Evolutionary conservation across 768 basidiomycete species (phyloP).

Genomic region (Tubosaeta sp.): DNA sequence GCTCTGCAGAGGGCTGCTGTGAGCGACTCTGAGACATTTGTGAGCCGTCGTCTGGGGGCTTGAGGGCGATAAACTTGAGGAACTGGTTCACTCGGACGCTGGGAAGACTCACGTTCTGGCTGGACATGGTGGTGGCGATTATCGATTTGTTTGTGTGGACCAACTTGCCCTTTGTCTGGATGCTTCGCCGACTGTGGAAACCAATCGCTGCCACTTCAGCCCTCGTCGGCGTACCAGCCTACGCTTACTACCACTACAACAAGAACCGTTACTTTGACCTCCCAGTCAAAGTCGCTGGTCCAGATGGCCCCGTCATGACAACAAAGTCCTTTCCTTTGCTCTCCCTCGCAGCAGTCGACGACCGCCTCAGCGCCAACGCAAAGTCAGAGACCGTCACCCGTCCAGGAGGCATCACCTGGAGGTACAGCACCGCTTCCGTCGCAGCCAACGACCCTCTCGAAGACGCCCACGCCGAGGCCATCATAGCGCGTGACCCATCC

Average conservation of each 20-base stretch:
- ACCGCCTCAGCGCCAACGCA: conserved; percentile 54
- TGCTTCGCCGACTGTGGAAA: conserved; percentile 68
- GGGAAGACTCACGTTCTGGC: not conserved
- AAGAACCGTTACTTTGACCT: conserved; percentile 56
- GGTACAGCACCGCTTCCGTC: conserved; percentile 72
- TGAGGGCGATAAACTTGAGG: not conserved
- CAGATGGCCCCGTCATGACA: conserved; percentile 56
- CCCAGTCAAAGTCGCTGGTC: conserved; percentile 45
- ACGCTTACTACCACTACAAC: conserved; percentile 50
- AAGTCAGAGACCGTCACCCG: conserved; percentile 41
- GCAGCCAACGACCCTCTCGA: conserved; percentile 90
- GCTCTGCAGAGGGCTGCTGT: conserved; percentile 35
- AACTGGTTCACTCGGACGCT: not conserved
- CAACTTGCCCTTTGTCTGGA: conserved; percentile 23
- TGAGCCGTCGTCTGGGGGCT: conserved; percentile 9
- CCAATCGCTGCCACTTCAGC: conserved; percentile 54
- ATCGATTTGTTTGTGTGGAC: conserved; percentile 5
- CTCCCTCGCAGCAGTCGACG: conserved; percentile 50
- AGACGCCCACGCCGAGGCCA: conserved; percentile 72
- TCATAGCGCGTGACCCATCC: conserved; percentile 60
- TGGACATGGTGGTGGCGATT: conserved; percentile 5
- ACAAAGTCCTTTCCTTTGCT: conserved; percentile 53
- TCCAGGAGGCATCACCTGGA: conserved; percentile 62
- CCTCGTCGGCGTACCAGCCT: conserved; percentile 54
- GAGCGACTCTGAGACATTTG: conserved; percentile 11